Conservation (phyloP, 1,139 yeast species). For the Saccharomyces pastorianus region DNA sequence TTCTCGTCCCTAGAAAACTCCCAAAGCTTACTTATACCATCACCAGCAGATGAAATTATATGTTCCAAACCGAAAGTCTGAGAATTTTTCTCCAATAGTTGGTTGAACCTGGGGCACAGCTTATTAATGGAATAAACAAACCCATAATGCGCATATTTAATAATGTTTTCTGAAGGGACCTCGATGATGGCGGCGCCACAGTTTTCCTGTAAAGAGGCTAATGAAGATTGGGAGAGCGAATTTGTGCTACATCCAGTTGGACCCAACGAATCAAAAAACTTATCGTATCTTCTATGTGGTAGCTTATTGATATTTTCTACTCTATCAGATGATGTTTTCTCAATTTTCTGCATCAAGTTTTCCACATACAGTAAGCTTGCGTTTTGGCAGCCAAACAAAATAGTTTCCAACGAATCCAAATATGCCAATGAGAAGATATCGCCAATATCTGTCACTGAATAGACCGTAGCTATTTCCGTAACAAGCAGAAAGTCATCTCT, state of each 20-base stretch:
- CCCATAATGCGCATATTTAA: constrained; percentile 85
- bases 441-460: constrained; percentile 82
- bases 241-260: constrained; percentile 49
- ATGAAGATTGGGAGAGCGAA: constrained; percentile 1
- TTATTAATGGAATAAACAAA: constrained; percentile 65
- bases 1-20: constrained; percentile 23
- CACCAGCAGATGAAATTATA: constrained; percentile 77
- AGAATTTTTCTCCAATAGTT: neutral
- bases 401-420: constrained; percentile 49
- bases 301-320: constrained; percentile 31
- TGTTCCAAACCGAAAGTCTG: constrained; percentile 31
- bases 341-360: constrained; percentile 28
- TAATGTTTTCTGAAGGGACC: constrained; percentile 54
- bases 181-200: constrained; percentile 39
- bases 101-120: constrained; percentile 10
- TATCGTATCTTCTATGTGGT: constrained; percentile 77
- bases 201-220: neutral
- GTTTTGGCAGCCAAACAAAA: constrained; percentile 86
- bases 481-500: constrained; percentile 20
- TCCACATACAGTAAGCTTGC: constrained; percentile 75
- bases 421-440: constrained; percentile 83
- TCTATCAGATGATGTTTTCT: constrained; percentile 8
- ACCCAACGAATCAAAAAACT: constrained; percentile 84
- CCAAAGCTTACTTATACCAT: constrained; percentile 81
- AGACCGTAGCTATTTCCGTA: constrained; percentile 56